Percentiles rank a stretch among this genome's conserved stretches.
Conservation (phyloP, 768 basidiomycete species). For the Lentinus brumalis region DNA sequence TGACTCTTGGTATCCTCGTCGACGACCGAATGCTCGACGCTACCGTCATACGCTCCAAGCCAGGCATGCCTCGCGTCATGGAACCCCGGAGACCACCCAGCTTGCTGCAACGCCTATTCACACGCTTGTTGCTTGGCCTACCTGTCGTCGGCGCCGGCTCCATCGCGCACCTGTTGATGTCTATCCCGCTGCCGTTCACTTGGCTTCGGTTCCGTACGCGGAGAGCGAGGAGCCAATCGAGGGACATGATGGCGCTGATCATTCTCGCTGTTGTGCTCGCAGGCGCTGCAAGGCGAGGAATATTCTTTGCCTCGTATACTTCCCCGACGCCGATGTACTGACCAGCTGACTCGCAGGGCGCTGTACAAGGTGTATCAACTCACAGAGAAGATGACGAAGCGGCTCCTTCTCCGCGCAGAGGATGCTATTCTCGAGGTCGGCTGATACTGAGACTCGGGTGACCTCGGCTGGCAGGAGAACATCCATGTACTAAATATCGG, state of each 20-base stretch:
- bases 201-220: constrained; percentile 66
- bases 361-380: constrained; percentile 68
- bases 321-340: constrained; percentile 7
- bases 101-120: constrained; percentile 56
- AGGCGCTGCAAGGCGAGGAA: constrained; percentile 61
- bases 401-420: constrained; percentile 69
- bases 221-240: constrained; percentile 54
- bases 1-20: constrained; percentile 61
- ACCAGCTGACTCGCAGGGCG: constrained; percentile 47
- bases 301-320: neutral
- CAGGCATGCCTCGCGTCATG: constrained; percentile 1
- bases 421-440: constrained; percentile 78
- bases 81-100: constrained; percentile 40
- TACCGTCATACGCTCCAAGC: constrained; percentile 13
- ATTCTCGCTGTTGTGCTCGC: constrained; percentile 60
- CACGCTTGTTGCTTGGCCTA: constrained; percentile 75
- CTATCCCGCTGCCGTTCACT: constrained; percentile 67
- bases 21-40: constrained; percentile 52
- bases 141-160: constrained; percentile 80
- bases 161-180: constrained; percentile 69
- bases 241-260: constrained; percentile 67
- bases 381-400: constrained; percentile 60
- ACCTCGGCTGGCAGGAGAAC: neutral
- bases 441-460: neutral
- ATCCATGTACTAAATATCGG: neutral